A percentile compares a stretch with the other conserved stretches of the same genome.
phyloP scores from a whole-genome alignment of 2,329 filamentous ascomycete species.

The Colletotrichum sp. region DNA sequence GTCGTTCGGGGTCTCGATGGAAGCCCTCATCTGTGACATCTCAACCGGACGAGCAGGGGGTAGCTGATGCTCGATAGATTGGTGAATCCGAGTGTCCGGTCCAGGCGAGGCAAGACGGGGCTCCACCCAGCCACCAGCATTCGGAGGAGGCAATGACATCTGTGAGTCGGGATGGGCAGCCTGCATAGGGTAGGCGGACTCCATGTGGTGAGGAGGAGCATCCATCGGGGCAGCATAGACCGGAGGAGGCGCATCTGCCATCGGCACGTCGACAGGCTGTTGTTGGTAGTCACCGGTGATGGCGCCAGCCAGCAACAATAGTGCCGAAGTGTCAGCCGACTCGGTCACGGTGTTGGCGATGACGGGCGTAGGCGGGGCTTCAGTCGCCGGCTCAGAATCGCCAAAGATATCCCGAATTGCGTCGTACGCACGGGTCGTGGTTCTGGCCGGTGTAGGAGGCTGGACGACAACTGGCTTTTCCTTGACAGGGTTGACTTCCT shows the following conservation, averaged over 20 bases:
- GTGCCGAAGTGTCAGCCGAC: slow-evolving; percentile 5
- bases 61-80: slow-evolving; percentile 12
- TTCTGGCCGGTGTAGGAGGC: slow-evolving; percentile 12
- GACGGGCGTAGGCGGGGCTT: slow-evolving; percentile 8
- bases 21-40: slow-evolving; percentile 16
- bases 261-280: not conserved
- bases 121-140: slow-evolving; percentile 1
- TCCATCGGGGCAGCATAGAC: not conserved
- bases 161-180: not conserved
- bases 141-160: not conserved
- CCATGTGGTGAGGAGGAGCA: slow-evolving; percentile 3
- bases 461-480: slow-evolving; percentile 7
- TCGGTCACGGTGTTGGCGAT: not conserved
- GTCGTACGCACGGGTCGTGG: slow-evolving; percentile 28
- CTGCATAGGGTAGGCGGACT: slow-evolving; percentile 4
- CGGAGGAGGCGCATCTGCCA: not conserved
- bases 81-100: not conserved
- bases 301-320: not conserved
- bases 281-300: not conserved
- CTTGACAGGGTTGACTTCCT: not conserved
- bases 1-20: slow-evolving; percentile 10
- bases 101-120: slow-evolving; percentile 10
- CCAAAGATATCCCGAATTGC: slow-evolving; percentile 45
- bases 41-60: slow-evolving; percentile 19
- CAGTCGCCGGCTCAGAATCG: slow-evolving; percentile 24